These are phyloP conservation scores for Arthrobotrys pseudoclavata DNA, from an alignment of 2,329 filamentous ascomycete species.

Conservation along the genomic window DNA sequence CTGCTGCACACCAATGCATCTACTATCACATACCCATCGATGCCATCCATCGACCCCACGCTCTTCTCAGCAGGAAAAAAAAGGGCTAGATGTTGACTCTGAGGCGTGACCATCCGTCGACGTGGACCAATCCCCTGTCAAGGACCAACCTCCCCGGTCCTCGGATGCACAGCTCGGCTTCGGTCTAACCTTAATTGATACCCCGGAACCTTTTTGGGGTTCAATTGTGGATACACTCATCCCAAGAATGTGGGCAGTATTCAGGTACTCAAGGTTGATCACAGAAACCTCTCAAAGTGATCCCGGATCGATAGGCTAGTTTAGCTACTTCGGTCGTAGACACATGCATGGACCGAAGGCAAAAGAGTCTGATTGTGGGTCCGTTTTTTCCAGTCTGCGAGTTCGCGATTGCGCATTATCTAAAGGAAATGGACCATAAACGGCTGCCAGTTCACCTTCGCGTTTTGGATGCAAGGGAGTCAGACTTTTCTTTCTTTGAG, in stretches of 20 bases:
- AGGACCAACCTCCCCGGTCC: conserved; percentile 34
- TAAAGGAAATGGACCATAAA: background rate
- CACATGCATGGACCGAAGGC: conserved; percentile 12
- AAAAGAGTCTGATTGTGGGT: conserved; percentile 2
- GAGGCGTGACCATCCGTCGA: conserved; percentile 40
- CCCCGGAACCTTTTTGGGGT: conserved; percentile 47
- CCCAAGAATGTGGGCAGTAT: conserved; percentile 28
- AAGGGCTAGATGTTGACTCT: conserved; percentile 15
- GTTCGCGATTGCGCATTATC: conserved; percentile 4
- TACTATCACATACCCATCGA: conserved; percentile 34
- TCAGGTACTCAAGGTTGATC: conserved; percentile 35
- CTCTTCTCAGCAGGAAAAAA: conserved; percentile 10
- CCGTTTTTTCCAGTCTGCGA: conserved; percentile 2
- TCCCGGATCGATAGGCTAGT: conserved; percentile 21
- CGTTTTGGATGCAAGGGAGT: conserved; percentile 19
- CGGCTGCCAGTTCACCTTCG: conserved; percentile 23
- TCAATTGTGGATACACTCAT: conserved; percentile 21
- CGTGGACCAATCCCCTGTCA: conserved; percentile 59
- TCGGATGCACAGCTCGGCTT: conserved; percentile 51
- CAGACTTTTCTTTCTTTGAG: conserved; percentile 27
- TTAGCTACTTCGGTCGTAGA: conserved; percentile 29
- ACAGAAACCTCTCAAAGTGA: conserved; percentile 32
- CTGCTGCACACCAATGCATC: conserved; percentile 4
- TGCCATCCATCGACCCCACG: conserved; percentile 41
- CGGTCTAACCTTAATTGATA: conserved; percentile 57